phyloP scores from a whole-genome alignment of 2,329 filamentous ascomycete genomes.

The Xylaria sp. region DNA sequence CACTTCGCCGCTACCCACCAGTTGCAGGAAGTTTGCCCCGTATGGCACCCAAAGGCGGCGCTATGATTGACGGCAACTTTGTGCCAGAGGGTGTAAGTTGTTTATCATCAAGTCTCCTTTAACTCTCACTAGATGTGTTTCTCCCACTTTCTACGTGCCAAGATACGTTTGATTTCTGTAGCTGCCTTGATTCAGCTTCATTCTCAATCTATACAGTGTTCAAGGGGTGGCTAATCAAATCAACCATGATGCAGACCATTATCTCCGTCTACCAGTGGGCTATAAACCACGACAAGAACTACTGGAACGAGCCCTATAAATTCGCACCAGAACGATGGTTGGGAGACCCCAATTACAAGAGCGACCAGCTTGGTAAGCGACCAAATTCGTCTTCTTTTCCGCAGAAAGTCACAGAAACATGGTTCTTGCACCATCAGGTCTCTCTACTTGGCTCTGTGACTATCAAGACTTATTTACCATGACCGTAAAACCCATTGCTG shows the following conservation, averaged over 20 bases:
- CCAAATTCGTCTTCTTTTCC: neutral
- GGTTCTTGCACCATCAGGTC: neutral
- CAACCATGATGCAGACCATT: conserved; percentile 41
- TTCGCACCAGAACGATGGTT: conserved; percentile 56
- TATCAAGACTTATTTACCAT: neutral
- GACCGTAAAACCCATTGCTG: neutral
- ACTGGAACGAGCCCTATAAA: conserved; percentile 51
- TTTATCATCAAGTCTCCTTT: neutral
- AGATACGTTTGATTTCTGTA: neutral
- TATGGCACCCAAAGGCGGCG: conserved; percentile 39
- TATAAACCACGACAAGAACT: conserved; percentile 48
- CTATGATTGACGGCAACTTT: conserved; percentile 38
- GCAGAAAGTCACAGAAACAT: neutral
- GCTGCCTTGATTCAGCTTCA: neutral
- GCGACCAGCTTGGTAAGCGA: conserved; percentile 46
- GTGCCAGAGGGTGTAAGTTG: conserved; percentile 42
- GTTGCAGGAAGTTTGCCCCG: conserved; percentile 40
- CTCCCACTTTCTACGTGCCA: neutral
- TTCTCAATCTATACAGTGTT: neutral
- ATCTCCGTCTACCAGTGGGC: conserved; percentile 52
- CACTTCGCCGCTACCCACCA: conserved; percentile 54
- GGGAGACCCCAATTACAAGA: conserved; percentile 42
- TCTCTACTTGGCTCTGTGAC: neutral
- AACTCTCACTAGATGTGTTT: neutral
- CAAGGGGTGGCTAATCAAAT: neutral